Conservation (phyloP, 176 grass and related monocot species). For the Ensete ventricosum region DNA sequence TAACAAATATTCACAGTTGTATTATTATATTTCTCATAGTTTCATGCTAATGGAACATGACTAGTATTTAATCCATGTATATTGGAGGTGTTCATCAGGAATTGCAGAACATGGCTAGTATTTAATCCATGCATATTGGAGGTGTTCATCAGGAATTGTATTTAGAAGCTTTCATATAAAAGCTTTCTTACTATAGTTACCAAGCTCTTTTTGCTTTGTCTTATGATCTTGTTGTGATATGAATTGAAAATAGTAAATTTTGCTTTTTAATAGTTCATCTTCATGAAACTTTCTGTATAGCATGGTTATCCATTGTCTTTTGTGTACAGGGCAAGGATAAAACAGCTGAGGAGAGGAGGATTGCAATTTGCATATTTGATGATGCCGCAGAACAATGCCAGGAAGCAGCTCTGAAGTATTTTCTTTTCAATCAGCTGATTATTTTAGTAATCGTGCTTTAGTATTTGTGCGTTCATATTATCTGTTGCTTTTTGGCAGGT, state of each 20-base stretch:
- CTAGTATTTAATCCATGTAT: too few species aligned
- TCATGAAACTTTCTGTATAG: neutral
- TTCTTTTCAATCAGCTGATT: neutral
- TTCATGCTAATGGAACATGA: too few species aligned
- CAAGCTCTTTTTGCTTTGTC: too few species aligned
- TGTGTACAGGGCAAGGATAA: conserved; percentile 86
- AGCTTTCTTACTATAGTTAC: too few species aligned
- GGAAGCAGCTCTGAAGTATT: conserved; percentile 73
- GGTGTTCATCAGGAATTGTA: too few species aligned
- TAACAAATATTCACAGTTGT: too few species aligned
- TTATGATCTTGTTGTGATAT: too few species aligned
- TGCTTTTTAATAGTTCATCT: neutral
- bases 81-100: too few species aligned
- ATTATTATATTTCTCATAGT: too few species aligned
- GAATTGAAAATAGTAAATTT: neutral
- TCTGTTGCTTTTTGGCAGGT: conserved; percentile 31
- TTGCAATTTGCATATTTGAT: conserved; percentile 98
- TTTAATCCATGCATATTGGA: too few species aligned
- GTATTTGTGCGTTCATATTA: conserved; percentile 7
- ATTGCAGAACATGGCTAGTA: too few species aligned
- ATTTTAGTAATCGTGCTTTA: neutral
- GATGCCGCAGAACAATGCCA: conserved; percentile 93
- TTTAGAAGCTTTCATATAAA: too few species aligned
- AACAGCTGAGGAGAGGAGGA: conserved; percentile 93
- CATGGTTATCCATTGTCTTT: conserved; percentile 3